Conservation (phyloP, 441 rosid genomes). For the Geranium incanum region DNA sequence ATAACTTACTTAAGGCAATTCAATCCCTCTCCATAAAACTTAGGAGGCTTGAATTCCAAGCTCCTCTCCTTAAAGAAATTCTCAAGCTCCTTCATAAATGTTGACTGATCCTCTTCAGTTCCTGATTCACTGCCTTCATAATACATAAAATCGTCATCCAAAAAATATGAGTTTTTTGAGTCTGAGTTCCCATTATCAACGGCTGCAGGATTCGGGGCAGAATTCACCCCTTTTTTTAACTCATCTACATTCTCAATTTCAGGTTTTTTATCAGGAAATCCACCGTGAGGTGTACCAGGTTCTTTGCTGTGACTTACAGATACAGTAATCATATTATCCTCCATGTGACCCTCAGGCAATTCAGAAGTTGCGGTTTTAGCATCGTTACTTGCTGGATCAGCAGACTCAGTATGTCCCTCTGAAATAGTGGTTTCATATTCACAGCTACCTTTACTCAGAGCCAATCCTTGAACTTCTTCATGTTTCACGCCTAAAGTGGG, state of each 20-base stretch:
- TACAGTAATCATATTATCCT: constrained; percentile 22
- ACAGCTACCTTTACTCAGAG: constrained; percentile 14
- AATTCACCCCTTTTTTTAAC: constrained; percentile 28
- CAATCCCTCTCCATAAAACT: constrained; percentile 59
- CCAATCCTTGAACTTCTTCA: constrained; percentile 21
- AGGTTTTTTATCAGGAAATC: constrained; percentile 30
- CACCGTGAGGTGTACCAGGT: constrained; percentile 25
- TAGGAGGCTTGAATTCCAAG: constrained; percentile 67
- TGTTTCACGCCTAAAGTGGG: constrained; percentile 20
- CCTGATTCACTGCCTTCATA: constrained; percentile 56
- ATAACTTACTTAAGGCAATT: constrained; percentile 62
- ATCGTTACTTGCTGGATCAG: constrained; percentile 12
- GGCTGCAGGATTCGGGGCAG: constrained; percentile 22
- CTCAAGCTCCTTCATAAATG: constrained; percentile 53
- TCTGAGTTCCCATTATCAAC: constrained; percentile 32
- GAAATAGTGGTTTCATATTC: constrained; percentile 22
- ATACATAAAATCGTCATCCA: constrained; percentile 34
- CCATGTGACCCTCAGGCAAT: constrained; percentile 25
- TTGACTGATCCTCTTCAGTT: constrained; percentile 56
- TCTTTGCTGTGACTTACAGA: constrained; percentile 21
- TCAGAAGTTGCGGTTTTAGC: constrained; percentile 25
- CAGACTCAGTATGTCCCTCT: constrained; percentile 10
- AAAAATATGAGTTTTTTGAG: constrained; percentile 38
- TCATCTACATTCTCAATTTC: constrained; percentile 30
- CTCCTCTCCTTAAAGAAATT: constrained; percentile 46